Conservation (phyloP, 2,329 filamentous ascomycete species). For the Curvularia hawaiiensis region DNA sequence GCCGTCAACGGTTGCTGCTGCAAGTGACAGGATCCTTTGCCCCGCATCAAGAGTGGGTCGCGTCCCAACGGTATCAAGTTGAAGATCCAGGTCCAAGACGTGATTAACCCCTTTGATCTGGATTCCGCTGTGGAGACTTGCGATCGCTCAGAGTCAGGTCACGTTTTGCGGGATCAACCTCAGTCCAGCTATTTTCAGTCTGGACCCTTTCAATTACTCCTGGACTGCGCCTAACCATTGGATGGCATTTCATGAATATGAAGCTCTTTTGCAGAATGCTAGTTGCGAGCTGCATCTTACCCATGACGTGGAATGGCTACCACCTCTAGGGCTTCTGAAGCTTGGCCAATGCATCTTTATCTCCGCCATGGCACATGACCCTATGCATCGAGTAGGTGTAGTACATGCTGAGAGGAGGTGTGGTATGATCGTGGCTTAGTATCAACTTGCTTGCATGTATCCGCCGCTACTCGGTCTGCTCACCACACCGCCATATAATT, state of each 20-base stretch:
- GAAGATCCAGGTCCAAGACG: constrained; percentile 13
- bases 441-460: constrained; percentile 27
- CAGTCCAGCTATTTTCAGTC: not conserved
- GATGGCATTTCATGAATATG: constrained; percentile 22
- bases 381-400: constrained; percentile 25
- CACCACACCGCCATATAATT: constrained; percentile 22
- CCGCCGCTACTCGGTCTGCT: constrained; percentile 21
- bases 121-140: not conserved
- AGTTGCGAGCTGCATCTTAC: constrained; percentile 9
- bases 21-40: constrained; percentile 19
- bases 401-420: constrained; percentile 18
- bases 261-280: constrained; percentile 22
- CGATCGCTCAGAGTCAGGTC: not conserved
- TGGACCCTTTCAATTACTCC: not conserved
- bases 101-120: constrained; percentile 20
- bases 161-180: not conserved
- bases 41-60: constrained; percentile 25
- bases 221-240: constrained; percentile 14
- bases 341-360: constrained; percentile 33
- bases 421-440: constrained; percentile 30
- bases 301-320: not conserved
- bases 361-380: constrained; percentile 34
- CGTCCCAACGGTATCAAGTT: constrained; percentile 28
- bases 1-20: constrained; percentile 22
- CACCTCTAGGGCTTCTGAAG: constrained; percentile 2